A percentile compares a stretch with the other conserved stretches of the same genome.
Conservation (phyloP, 2,329 filamentous ascomycete genomes). For the Aurifilum marmelostoma region DNA sequence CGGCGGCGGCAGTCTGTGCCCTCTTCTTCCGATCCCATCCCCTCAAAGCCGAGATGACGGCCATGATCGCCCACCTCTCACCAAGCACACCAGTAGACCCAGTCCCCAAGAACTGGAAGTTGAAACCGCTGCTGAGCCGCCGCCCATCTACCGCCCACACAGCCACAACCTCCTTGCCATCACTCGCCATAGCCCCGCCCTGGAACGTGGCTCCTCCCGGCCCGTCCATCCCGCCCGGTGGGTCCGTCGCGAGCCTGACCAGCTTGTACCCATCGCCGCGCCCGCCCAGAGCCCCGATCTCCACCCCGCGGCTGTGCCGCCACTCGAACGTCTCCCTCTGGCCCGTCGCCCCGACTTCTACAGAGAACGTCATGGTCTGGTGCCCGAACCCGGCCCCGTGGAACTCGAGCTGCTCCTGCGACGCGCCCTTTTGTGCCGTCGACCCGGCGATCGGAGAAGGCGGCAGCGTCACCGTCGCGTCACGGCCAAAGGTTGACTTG, state of each 20-base stretch:
- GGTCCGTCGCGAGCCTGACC: conserved; percentile 38
- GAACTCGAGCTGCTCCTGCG: not conserved
- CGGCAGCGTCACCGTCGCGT: conserved; percentile 31
- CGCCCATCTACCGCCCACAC: conserved; percentile 38
- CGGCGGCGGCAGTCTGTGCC: not conserved
- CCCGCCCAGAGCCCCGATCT: conserved; percentile 39
- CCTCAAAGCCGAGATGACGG: conserved; percentile 42
- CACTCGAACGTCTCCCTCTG: conserved; percentile 46
- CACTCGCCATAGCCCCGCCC: conserved; percentile 33
- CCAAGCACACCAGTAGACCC: conserved; percentile 44
- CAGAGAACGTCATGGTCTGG: conserved; percentile 34
- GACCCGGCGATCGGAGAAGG: not conserved
- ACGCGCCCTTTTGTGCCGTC: too few species aligned
- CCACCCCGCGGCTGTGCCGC: conserved; percentile 43
- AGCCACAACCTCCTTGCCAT: conserved; percentile 48
- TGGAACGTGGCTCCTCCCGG: not conserved
- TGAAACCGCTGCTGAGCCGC: conserved; percentile 39
- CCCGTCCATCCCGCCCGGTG: too few species aligned
- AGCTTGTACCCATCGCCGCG: conserved; percentile 45
- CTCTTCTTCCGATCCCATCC: conserved; percentile 40
- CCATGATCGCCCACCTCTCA: conserved; percentile 48
- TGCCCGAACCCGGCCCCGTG: not conserved
- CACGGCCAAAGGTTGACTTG: conserved; percentile 20
- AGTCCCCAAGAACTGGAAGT: conserved; percentile 45
- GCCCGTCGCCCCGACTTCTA: conserved; percentile 38